These are phyloP conservation scores for Corylus heterophylla DNA, from an alignment of 306 rosid genomes.

Conservation along the genomic window DNA sequence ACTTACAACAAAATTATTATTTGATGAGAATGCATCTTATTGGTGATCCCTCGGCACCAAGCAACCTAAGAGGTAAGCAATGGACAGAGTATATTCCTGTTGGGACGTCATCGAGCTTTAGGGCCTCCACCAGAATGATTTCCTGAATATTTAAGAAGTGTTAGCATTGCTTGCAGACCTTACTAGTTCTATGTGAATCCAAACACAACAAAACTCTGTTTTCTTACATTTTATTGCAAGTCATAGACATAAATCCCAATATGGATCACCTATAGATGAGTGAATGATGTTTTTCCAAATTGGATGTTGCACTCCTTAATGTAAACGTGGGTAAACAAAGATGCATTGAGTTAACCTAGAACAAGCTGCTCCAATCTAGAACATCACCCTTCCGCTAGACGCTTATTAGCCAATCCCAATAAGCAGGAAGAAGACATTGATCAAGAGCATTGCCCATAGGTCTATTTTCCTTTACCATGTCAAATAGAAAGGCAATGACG, in stretches of 20 bases:
- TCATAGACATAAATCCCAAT: not conserved
- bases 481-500: too few relatives aligned
- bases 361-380: too few relatives aligned
- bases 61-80: constrained; percentile 82
- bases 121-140: constrained; percentile 80
- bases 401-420: too few relatives aligned
- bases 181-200: constrained; percentile 14
- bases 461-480: too few relatives aligned
- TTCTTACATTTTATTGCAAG: not conserved
- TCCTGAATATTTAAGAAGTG: constrained; percentile 48
- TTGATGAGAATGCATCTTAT: constrained; percentile 84
- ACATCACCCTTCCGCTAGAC: too few relatives aligned
- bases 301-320: not conserved
- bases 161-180: constrained; percentile 17
- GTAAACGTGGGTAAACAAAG: not conserved
- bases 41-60: constrained; percentile 89
- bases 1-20: constrained; percentile 25
- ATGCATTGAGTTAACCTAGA: too few relatives aligned
- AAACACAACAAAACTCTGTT: constrained; percentile 11
- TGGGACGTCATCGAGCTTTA: constrained; percentile 72
- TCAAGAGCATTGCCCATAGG: too few relatives aligned
- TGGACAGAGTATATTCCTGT: constrained; percentile 69
- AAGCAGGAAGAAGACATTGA: too few relatives aligned
- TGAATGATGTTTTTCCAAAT: not conserved
- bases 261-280: not conserved